Percentiles rank a stretch among this genome's conserved stretches.
Conservation (phyloP, 2,329 filamentous ascomycete genomes). For the Podosphaera fusca region DNA sequence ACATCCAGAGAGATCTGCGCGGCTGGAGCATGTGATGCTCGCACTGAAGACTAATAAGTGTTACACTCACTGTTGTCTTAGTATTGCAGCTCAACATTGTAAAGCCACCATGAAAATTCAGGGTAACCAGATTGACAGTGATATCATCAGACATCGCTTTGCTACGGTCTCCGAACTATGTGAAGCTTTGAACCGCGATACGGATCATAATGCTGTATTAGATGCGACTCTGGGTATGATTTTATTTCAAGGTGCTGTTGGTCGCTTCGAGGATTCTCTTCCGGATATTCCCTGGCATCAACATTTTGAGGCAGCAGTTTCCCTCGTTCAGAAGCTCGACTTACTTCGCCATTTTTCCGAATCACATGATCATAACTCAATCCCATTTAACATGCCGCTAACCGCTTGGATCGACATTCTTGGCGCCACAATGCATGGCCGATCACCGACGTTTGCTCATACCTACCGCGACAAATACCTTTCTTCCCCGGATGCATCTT, state of each 20-base stretch:
- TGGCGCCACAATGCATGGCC: constrained; percentile 74
- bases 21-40: constrained; percentile 63
- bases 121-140: constrained; percentile 57
- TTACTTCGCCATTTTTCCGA: constrained; percentile 45
- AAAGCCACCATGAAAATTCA: constrained; percentile 50
- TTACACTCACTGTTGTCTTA: constrained; percentile 88
- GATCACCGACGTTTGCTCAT: constrained; percentile 70
- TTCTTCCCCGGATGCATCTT: constrained; percentile 30
- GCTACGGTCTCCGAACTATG: constrained; percentile 72
- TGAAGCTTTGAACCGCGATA: constrained; percentile 55
- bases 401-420: constrained; percentile 94
- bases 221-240: constrained; percentile 89
- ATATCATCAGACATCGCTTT: constrained; percentile 82
- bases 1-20: constrained; percentile 64
- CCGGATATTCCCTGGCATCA: constrained; percentile 92
- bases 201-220: constrained; percentile 67
- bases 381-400: constrained; percentile 78
- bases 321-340: constrained; percentile 64
- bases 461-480: constrained; percentile 92
- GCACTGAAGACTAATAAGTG: constrained; percentile 78
- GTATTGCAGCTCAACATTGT: constrained; percentile 76
- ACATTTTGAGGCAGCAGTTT: constrained; percentile 81
- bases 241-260: constrained; percentile 85
- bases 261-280: constrained; percentile 59
- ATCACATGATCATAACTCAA: constrained; percentile 17